Percentiles rank a stretch among this genome's conserved stretches.
These are phyloP conservation scores for Lithospermum erythrorhizon DNA, from an alignment of 257 asterid species.

Conservation along the genomic window DNA sequence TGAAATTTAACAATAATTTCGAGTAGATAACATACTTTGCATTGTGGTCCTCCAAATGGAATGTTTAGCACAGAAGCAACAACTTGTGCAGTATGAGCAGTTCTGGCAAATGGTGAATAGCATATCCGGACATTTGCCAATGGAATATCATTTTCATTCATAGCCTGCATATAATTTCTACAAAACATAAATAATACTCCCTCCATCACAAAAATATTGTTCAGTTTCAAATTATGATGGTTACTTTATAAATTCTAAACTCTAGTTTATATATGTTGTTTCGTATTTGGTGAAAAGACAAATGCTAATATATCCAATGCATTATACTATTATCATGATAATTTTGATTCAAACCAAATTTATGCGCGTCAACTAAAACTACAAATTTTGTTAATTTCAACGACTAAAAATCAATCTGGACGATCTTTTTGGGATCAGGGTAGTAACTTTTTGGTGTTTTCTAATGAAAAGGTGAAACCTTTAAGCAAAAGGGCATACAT, in stretches of 20 bases:
- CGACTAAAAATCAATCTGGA: too few species aligned
- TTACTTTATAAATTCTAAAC: too few species aligned
- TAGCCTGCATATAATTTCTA: slow-evolving; percentile 29
- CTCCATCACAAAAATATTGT: too few species aligned
- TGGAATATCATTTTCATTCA: slow-evolving; percentile 34
- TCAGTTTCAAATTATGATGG: too few species aligned
- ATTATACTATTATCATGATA: too few species aligned
- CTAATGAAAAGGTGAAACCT: not conserved
- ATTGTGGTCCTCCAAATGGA: slow-evolving; percentile 70
- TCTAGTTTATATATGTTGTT: too few species aligned
- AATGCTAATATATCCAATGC: too few species aligned
- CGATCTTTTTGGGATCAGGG: too few species aligned
- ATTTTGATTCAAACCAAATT: too few species aligned
- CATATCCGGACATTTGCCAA: slow-evolving; percentile 68
- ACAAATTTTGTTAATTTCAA: too few species aligned
- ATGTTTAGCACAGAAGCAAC: slow-evolving; percentile 62
- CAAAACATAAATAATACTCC: not conserved
- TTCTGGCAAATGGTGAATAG: slow-evolving; percentile 92
- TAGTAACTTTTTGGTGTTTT: not conserved
- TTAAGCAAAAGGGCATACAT: not conserved
- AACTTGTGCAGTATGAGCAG: slow-evolving; percentile 68
- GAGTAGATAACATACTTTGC: slow-evolving; percentile 36
- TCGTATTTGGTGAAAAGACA: too few species aligned
- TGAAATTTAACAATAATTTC: not conserved
- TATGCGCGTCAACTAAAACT: too few species aligned